Base-by-base conservation (phyloP, 2,329 filamentous ascomycete species). In the Neofusicoccum sp. region DNA sequence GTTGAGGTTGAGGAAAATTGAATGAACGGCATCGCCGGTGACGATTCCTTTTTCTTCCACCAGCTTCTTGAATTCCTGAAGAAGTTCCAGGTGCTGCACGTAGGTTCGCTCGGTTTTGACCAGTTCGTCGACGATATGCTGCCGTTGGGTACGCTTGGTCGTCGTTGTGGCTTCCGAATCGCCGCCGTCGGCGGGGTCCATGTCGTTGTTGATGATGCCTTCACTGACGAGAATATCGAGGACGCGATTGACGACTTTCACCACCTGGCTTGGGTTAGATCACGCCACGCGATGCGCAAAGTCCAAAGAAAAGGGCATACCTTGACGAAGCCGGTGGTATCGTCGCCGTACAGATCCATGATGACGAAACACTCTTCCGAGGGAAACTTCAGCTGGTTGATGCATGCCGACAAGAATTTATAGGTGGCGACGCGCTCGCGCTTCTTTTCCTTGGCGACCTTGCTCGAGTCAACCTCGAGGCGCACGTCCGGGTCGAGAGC, bases 321-420 rank as follows among this genome's bases (percentile, higher is more conserved):
- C 84, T 98, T 98, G 67, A 97, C 92, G 73, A 99, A 98, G 3
- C 95, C 95, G 45, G 91, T 97, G 1, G 95, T 99, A 75, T 97
- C 96, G 68, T 93, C 91, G 58, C 91, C 91, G 75, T 95, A 93
- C 47, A 98, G 80, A 76, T 99, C 93, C 61, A 86, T 90, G 68
- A 99, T 89, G 68, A 96, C 89, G 75, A 98, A 98, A 70, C 91
- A 93, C 63, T 96, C 91, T 49, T 88, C 84, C 4, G 90, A 81
- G 2, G 89, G 85, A 58, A 97, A 89, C 60, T 87, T 85, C 54
- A 98, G 81, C 57, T 96, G 89, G 66, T 87, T 87, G 70, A 96
- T 82, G 74, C 93, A 97, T 26, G 91, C 92, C 73, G 96, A 87
- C 62, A 97, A 85, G 72, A 99, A 98, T 70, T 92, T 92, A 80